Conservation (phyloP, 2,329 filamentous ascomycete species). For the Aspergillus sp. region DNA sequence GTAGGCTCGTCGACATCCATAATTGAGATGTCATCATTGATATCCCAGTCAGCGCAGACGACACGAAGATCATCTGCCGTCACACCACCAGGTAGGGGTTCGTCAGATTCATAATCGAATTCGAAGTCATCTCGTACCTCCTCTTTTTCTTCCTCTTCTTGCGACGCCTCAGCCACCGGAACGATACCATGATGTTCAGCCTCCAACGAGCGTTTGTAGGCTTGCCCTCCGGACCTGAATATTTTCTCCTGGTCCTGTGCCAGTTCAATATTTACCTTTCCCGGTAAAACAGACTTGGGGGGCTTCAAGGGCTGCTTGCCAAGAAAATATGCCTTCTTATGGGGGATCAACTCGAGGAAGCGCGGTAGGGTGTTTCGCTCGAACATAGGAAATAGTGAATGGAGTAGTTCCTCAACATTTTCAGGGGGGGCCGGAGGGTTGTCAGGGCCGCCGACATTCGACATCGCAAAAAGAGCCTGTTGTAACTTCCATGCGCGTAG, state of each 20-base stretch:
- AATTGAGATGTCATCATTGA: conserved; percentile 55
- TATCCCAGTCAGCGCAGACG: conserved; percentile 83
- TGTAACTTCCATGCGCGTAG: conserved; percentile 48
- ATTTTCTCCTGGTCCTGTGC: conserved; percentile 81
- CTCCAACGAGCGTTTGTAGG: conserved; percentile 51
- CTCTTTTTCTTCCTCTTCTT: conserved; percentile 53
- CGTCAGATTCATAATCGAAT: conserved; percentile 59
- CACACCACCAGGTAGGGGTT: conserved; percentile 65
- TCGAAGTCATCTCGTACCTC: conserved; percentile 53
- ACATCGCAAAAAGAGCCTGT: conserved; percentile 48
- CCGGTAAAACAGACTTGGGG: conserved; percentile 78
- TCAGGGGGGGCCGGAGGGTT: conserved; percentile 68
- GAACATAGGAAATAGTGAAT: conserved; percentile 79
- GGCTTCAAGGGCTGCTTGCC: conserved; percentile 77
- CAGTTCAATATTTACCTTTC: conserved; percentile 84
- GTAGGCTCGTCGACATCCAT: conserved; percentile 32
- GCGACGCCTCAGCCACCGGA: conserved; percentile 43
- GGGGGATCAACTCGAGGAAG: conserved; percentile 80
- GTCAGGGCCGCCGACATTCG: conserved; percentile 51
- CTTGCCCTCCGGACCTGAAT: conserved; percentile 72
- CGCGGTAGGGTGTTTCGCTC: conserved; percentile 71
- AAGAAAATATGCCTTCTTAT: conserved; percentile 74
- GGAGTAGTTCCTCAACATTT: conserved; percentile 72
- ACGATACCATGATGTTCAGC: conserved; percentile 59
- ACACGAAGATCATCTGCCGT: conserved; percentile 79